These are phyloP conservation scores for Patellaria atrata DNA, from an alignment of 495 filamentous ascomycete species.

Conservation along the genomic window DNA sequence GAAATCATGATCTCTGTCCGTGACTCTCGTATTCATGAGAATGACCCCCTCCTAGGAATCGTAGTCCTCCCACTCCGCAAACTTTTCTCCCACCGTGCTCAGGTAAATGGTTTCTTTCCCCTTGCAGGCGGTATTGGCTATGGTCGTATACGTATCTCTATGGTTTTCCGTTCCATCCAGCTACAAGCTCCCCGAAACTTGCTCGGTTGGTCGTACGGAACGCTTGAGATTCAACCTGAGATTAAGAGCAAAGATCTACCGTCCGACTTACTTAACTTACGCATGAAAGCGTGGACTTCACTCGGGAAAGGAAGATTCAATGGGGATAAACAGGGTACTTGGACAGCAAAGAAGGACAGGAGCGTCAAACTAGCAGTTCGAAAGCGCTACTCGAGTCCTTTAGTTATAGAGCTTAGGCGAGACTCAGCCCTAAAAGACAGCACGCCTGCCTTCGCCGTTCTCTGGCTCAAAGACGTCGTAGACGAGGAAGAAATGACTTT, in stretches of 20 bases:
- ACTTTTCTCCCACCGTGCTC: constrained; percentile 41
- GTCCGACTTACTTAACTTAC: constrained; percentile 29
- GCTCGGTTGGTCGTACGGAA: constrained; percentile 53
- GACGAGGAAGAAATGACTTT: constrained; percentile 47
- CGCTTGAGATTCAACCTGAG: constrained; percentile 37
- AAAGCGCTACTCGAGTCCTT: constrained; percentile 44
- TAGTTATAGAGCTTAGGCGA: constrained; percentile 46
- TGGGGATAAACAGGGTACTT: constrained; percentile 14
- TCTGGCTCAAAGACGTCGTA: constrained; percentile 51
- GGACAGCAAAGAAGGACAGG: constrained; percentile 28
- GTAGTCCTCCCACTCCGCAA: constrained; percentile 47
- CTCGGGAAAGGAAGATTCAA: constrained; percentile 41
- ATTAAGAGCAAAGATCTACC: constrained; percentile 28
- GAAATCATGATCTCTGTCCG: constrained; percentile 52
- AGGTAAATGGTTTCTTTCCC: constrained; percentile 48
- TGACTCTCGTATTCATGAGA: constrained; percentile 48
- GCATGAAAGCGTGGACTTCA: constrained; percentile 42
- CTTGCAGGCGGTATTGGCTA: constrained; percentile 49
- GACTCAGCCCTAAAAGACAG: constrained; percentile 37
- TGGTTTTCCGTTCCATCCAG: constrained; percentile 55
- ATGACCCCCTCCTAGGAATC: constrained; percentile 51
- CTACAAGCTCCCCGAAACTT: constrained; percentile 38
- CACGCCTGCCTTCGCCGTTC: constrained; percentile 43
- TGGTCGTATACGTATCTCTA: constrained; percentile 47
- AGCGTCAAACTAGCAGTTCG: constrained; percentile 38